Evolutionary conservation across 2,329 filamentous ascomycete genomes (phyloP), one percentile per base, ranked within the genome.

Genomic region (Furcasterigmium sp.): DNA sequence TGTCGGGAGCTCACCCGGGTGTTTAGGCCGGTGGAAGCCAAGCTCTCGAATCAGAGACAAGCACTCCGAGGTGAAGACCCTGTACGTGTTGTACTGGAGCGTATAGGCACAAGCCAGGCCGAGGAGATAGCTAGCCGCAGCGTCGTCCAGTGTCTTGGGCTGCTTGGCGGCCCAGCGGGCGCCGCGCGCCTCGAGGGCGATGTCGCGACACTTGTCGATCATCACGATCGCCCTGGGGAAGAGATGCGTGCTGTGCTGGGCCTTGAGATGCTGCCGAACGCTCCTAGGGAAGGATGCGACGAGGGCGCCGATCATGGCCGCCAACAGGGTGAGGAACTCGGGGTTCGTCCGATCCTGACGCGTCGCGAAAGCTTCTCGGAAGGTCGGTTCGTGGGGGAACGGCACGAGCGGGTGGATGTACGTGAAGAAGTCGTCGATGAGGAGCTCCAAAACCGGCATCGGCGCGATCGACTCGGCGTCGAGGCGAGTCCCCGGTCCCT

Each of bases 381-480:
- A 90, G 4, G 84, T 85, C 0, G 85, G 84, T 57, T 90, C 84
- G 60, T 91, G 86, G 0, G 86, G 86, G 45, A 91, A 90, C 0
- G 86, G 86, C 45, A 78, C 79, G 8, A 91, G 72, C 2, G 86
- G 86, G 53, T 90, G 84, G 42, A 90, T 84, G 58, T 89, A 89
- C 15, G 83, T 88, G 64, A 90, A 91, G 72, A 87, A 91, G 65
- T 91, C 86, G 59, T 90, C 84, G 45, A 91, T 77, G 14, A 90
- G 70, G 3, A 84, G 72, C 53, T 84, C 75, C 41, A 91, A 67
- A 10, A 84, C 79, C 8, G 78, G 75, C 60, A 84, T 72, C 0
- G 85, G 82, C 32, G 84, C 85, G 48, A 91, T 89, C 2, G 77
- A 70, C 56, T 91, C 86, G 38, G 82, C 78, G 46, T 79, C 76